Conservation (phyloP, 495 filamentous ascomycete genomes). For the Aspergillus panamensis region DNA sequence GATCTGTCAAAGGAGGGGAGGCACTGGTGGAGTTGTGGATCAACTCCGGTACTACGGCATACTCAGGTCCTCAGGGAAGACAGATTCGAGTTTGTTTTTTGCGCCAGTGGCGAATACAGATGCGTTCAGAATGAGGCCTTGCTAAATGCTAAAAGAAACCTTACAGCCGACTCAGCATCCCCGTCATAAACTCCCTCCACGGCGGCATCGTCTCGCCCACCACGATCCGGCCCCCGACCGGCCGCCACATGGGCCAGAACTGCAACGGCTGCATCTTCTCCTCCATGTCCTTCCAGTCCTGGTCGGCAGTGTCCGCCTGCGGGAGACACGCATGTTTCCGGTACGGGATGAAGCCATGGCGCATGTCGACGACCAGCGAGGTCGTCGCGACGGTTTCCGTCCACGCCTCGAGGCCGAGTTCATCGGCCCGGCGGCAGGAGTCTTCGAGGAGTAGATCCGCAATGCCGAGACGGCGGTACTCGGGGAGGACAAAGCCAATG, state of each 20-base stretch:
- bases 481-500: conserved; percentile 5
- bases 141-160: neutral
- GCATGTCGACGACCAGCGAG: neutral
- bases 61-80: too few species aligned
- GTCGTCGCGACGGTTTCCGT: conserved; percentile 2
- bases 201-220: neutral
- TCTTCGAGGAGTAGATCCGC: conserved; percentile 1
- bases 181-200: neutral
- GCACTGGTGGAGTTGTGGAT: too few species aligned
- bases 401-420: conserved; percentile 1
- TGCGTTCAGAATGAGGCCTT: too few species aligned
- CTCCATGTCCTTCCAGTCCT: conserved; percentile 9
- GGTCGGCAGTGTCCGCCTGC: neutral
- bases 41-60: too few species aligned
- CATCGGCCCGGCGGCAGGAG: conserved; percentile 5
- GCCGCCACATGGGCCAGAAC: conserved; percentile 11
- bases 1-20: too few species aligned
- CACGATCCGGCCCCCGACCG: neutral
- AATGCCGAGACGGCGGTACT: neutral
- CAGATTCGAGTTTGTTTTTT: too few species aligned
- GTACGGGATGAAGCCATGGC: conserved; percentile 2
- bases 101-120: too few species aligned
- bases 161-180: neutral
- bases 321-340: neutral
- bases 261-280: conserved; percentile 8